Evolutionary conservation across 2,329 filamentous ascomycete species (phyloP).

Genomic region (Sarocladium brachiariae): DNA sequence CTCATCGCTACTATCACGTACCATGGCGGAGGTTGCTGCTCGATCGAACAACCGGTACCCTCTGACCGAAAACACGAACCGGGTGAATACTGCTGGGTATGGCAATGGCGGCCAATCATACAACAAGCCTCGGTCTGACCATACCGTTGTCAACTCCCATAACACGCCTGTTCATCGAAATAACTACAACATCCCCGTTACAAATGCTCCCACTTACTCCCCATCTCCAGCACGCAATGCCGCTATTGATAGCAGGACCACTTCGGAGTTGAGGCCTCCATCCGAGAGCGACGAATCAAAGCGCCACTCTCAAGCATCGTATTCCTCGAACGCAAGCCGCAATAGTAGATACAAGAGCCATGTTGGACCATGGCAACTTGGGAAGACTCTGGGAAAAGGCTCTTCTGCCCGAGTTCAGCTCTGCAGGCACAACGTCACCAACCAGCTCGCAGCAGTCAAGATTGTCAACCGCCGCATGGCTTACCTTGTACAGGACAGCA

Average conservation of each 20-base stretch:
- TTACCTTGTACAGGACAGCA: slow-evolving; percentile 75
- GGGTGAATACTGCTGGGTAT: slow-evolving; percentile 36
- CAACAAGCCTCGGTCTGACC: slow-evolving; percentile 21
- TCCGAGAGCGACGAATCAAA: slow-evolving; percentile 27
- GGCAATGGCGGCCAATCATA: slow-evolving; percentile 19
- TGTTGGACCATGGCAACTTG: slow-evolving; percentile 90
- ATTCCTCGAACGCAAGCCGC: slow-evolving; percentile 29
- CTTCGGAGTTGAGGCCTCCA: slow-evolving; percentile 20
- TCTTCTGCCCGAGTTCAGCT: slow-evolving; percentile 83
- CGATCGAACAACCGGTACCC: slow-evolving; percentile 29
- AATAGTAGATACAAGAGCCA: slow-evolving; percentile 56
- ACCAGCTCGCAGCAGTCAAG: slow-evolving; percentile 84
- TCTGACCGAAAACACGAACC: slow-evolving; percentile 39
- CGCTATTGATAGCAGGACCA: slow-evolving; percentile 16
- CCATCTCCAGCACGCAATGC: slow-evolving; percentile 11
- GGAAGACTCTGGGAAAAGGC: slow-evolving; percentile 81
- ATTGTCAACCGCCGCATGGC: slow-evolving; percentile 83
- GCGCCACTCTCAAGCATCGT: slow-evolving; percentile 34
- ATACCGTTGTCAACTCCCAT: background rate
- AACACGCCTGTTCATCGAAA: slow-evolving; percentile 16
- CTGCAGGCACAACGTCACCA: slow-evolving; percentile 71
- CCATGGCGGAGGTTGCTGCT: slow-evolving; percentile 26
- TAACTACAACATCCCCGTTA: slow-evolving; percentile 9
- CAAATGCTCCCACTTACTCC: slow-evolving; percentile 2
- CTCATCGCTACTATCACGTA: slow-evolving; percentile 10